These are phyloP conservation scores for Sarocladiaceae sp. DNA, from an alignment of 2,329 filamentous ascomycete species.

Conservation along the genomic window DNA sequence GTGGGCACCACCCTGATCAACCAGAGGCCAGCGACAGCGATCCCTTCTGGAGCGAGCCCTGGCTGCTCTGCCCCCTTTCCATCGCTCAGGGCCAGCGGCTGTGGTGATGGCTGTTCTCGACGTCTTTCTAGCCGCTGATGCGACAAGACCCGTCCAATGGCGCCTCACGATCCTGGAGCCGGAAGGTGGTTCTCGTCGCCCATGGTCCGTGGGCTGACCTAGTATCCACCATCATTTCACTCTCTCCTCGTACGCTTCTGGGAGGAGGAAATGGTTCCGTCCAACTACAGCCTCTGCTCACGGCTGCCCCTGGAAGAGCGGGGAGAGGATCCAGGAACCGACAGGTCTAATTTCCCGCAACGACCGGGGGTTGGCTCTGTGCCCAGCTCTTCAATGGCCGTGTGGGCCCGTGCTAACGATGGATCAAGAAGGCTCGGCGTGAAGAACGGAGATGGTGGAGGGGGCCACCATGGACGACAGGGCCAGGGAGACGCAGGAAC, in stretches of 20 bases:
- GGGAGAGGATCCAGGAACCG: constrained; percentile 7
- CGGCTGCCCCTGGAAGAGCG: constrained; percentile 6
- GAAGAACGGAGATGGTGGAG: constrained; percentile 7
- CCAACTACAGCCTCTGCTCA: constrained; percentile 2
- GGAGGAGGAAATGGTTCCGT: background rate
- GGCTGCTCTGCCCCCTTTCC: background rate
- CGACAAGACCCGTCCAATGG: constrained; percentile 8
- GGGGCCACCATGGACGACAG: background rate
- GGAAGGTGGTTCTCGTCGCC: constrained; percentile 6
- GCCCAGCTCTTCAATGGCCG: background rate
- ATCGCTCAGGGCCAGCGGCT: too few species aligned
- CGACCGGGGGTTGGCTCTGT: background rate
- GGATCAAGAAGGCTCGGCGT: constrained; percentile 5
- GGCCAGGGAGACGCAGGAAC: constrained; percentile 6
- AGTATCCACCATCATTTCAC: constrained; percentile 5
- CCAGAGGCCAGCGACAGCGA: background rate
- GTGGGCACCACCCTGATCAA: constrained; percentile 4
- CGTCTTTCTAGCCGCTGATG: constrained; percentile 5
- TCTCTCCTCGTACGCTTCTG: background rate
- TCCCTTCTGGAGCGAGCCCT: background rate
- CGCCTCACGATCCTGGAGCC: constrained; percentile 7
- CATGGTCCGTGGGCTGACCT: constrained; percentile 6
- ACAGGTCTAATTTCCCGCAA: constrained; percentile 4
- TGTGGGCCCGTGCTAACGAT: constrained; percentile 6
- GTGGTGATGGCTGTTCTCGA: background rate